Conservation (phyloP, 441 rosid genomes). For the Euphorbia corollata region DNA sequence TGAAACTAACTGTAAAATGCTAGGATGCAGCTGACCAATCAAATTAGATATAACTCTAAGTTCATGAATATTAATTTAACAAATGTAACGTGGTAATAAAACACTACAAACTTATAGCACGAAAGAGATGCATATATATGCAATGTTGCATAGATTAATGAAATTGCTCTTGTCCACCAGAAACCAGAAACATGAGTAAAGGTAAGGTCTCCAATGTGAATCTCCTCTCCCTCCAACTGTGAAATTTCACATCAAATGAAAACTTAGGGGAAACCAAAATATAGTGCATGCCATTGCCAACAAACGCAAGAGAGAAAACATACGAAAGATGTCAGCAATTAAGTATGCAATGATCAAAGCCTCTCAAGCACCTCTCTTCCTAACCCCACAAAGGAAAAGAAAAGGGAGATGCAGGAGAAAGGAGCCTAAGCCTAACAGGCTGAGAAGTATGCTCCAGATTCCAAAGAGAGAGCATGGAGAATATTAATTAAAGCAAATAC, state of each 20-base stretch:
- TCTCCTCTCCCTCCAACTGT: background rate
- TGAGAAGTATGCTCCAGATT: background rate
- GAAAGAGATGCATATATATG: background rate
- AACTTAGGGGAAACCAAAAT: background rate
- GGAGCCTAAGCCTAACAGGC: background rate
- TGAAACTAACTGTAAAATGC: background rate
- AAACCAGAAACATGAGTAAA: background rate
- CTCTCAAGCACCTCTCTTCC: background rate
- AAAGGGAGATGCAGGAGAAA: background rate
- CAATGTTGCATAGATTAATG: background rate
- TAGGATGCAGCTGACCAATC: constrained; percentile 1
- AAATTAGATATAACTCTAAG: background rate
- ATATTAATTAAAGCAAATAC: background rate
- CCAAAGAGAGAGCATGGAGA: background rate
- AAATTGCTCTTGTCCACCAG: background rate
- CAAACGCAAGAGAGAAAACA: constrained; percentile 1
- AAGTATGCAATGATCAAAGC: background rate
- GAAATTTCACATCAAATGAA: constrained; percentile 1
- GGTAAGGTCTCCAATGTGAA: background rate
- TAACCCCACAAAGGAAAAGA: background rate
- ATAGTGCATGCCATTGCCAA: background rate
- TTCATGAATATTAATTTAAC: constrained; percentile 4
- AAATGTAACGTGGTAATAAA: background rate
- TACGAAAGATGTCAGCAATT: background rate
- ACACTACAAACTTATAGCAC: background rate